These are phyloP conservation scores for Fomitopsis pinicola DNA, from an alignment of 1,284 basidiomycete species.

Conservation along the genomic window DNA sequence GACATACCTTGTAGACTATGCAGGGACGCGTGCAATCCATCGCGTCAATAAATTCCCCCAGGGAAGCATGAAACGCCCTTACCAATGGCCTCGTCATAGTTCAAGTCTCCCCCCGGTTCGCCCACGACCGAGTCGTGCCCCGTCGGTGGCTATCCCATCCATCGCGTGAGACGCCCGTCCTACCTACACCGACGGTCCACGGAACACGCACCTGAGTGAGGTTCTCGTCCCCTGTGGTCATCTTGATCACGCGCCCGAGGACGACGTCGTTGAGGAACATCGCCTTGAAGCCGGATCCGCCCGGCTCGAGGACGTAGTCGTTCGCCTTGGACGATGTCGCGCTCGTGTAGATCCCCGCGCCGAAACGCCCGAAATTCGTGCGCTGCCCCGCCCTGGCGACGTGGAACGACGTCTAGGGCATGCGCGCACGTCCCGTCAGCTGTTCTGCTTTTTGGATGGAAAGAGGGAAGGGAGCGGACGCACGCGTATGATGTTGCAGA, in stretches of 20 bases:
- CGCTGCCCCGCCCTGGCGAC: neutral
- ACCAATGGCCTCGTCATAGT: slow-evolving; percentile 21
- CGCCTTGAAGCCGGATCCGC: slow-evolving; percentile 15
- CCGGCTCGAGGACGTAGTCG: slow-evolving; percentile 15
- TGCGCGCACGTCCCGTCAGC: neutral
- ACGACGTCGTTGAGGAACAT: slow-evolving; percentile 23
- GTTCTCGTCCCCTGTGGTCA: slow-evolving; percentile 9
- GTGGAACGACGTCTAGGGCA: slow-evolving; percentile 5
- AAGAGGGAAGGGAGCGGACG: neutral
- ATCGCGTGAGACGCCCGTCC: neutral
- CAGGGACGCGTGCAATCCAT: too few relatives aligned
- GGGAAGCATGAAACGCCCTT: neutral
- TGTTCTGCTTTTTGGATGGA: neutral
- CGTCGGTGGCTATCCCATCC: neutral
- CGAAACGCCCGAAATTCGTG: slow-evolving; percentile 13
- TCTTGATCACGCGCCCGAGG: slow-evolving; percentile 18
- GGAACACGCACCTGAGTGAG: slow-evolving; percentile 17
- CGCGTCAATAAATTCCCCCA: too few relatives aligned
- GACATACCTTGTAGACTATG: too few relatives aligned
- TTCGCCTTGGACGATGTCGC: slow-evolving; percentile 20
- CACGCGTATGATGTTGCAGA: slow-evolving; percentile 13
- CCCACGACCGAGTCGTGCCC: slow-evolving; percentile 15
- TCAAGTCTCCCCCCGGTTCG: slow-evolving; percentile 15
- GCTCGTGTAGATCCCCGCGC: slow-evolving; percentile 14
- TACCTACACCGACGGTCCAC: neutral